Conservation (phyloP, 495 filamentous ascomycete species). For the Tuber calosporum region DNA sequence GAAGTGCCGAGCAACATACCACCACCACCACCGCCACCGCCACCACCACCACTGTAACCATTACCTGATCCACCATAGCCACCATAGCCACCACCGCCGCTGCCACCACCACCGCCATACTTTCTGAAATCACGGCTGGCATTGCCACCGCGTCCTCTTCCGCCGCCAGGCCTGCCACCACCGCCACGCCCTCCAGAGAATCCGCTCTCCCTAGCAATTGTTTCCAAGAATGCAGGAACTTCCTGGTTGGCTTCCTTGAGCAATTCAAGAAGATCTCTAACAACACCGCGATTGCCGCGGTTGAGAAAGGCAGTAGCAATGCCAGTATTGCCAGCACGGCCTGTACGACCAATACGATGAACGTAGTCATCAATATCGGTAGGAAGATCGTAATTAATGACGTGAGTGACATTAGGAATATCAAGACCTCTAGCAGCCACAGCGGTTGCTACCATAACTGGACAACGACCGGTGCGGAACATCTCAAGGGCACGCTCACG, state of each 20-base stretch:
- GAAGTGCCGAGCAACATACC: conserved; percentile 11
- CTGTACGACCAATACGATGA: conserved; percentile 98
- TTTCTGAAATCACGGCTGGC: conserved; percentile 89
- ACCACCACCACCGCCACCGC: conserved; percentile 48
- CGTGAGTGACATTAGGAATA: conserved; percentile 97
- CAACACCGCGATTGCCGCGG: conserved; percentile 95
- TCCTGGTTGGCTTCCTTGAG: conserved; percentile 98
- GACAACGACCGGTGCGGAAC: conserved; percentile 92
- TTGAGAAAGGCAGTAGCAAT: conserved; percentile 99
- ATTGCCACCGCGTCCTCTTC: conserved; percentile 55
- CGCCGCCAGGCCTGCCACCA: conserved; percentile 51
- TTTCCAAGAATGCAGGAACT: conserved; percentile 86
- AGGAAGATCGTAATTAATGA: conserved; percentile 97
- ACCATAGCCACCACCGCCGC: conserved; percentile 45
- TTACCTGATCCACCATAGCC: conserved; percentile 50
- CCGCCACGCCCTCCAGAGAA: conserved; percentile 68
- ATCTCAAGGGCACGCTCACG: conserved; percentile 95
- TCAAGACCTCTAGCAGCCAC: conserved; percentile 93
- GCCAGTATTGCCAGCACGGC: conserved; percentile 98
- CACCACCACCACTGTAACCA: conserved; percentile 40
- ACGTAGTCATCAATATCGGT: conserved; percentile 99
- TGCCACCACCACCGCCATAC: conserved; percentile 52
- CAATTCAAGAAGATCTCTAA: conserved; percentile 87
- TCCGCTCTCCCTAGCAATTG: conserved; percentile 86
- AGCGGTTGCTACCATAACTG: conserved; percentile 92